phyloP scores from a whole-genome alignment of 75 land plant species.

The Adiantum capillusveneris region DNA sequence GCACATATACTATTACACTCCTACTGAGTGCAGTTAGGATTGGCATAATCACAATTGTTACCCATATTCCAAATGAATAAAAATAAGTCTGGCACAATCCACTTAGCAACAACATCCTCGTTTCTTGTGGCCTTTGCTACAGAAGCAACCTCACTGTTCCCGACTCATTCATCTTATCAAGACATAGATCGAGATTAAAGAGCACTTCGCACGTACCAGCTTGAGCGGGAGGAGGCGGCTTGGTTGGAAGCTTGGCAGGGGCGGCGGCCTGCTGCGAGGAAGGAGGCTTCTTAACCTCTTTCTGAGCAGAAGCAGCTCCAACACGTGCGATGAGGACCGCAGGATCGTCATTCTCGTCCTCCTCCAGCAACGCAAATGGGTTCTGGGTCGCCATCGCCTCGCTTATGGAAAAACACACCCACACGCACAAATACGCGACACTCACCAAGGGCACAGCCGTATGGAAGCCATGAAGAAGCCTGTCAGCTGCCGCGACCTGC shows the following conservation, averaged over 20 bases:
- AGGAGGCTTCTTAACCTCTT: slow-evolving; percentile 2
- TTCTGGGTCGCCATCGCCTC: slow-evolving; percentile 48
- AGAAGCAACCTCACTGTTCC: no score
- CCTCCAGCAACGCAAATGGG: slow-evolving; percentile 57
- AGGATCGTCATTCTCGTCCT: slow-evolving; percentile 47
- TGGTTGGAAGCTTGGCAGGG: slow-evolving; percentile 41
- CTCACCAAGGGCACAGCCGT: no score
- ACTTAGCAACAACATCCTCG: no score
- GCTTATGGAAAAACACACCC: not conserved
- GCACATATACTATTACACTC: no score
- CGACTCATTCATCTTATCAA: not conserved
- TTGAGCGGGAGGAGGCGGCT: slow-evolving; percentile 62
- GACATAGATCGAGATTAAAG: not conserved
- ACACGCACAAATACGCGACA: no score
- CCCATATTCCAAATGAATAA: no score
- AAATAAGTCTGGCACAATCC: no score
- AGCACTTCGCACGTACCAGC: slow-evolving; percentile 32
- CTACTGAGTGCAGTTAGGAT: no score
- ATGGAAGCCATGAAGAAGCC: no score
- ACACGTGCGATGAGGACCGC: slow-evolving; percentile 28
- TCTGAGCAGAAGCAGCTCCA: slow-evolving; percentile 5
- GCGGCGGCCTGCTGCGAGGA: slow-evolving; percentile 24
- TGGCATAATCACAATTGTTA: no score
- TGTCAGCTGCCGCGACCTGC: no score
- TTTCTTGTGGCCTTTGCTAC: no score